phyloP scores from a whole-genome alignment of 768 basidiomycete species.

The Lyophyllum shimeji region DNA sequence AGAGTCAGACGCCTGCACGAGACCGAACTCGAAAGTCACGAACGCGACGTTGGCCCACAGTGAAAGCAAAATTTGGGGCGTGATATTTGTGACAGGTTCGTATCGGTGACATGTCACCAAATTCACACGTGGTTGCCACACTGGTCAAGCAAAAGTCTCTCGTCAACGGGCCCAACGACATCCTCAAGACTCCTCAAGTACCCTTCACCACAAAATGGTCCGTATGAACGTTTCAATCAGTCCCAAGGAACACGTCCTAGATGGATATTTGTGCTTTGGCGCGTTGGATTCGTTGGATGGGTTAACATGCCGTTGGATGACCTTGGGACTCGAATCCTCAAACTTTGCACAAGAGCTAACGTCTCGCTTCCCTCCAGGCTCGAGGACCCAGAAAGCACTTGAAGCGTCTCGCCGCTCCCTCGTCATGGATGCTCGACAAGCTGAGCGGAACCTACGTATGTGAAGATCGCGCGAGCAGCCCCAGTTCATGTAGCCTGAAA shows the following conservation, averaged over 20 bases:
- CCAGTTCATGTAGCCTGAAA: conserved; percentile 3
- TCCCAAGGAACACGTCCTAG: conserved; percentile 20
- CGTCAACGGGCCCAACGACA: conserved; percentile 44
- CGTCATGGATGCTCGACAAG: conserved; percentile 99
- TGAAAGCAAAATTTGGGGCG: neutral
- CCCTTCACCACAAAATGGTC: conserved; percentile 45
- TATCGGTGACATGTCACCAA: conserved; percentile 15
- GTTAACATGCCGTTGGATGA: conserved; percentile 34
- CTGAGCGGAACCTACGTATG: conserved; percentile 91
- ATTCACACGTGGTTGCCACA: conserved; percentile 35
- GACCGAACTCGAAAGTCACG: neutral
- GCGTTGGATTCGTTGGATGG: conserved; percentile 38
- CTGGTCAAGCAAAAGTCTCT: conserved; percentile 32
- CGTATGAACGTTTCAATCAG: conserved; percentile 28
- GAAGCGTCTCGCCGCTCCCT: conserved; percentile 96
- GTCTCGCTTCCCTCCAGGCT: conserved; percentile 50
- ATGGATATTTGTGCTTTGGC: conserved; percentile 19
- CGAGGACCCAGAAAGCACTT: conserved; percentile 99
- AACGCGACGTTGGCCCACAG: too few species aligned
- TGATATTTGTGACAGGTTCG: conserved; percentile 7
- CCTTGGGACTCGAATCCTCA: conserved; percentile 22
- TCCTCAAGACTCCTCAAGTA: conserved; percentile 45
- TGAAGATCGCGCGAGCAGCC: conserved; percentile 3
- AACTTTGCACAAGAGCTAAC: conserved; percentile 23
- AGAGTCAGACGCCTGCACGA: neutral